Base-by-base conservation (phyloP, 352 stramenopile species). In the Pythium rishiriense region DNA sequence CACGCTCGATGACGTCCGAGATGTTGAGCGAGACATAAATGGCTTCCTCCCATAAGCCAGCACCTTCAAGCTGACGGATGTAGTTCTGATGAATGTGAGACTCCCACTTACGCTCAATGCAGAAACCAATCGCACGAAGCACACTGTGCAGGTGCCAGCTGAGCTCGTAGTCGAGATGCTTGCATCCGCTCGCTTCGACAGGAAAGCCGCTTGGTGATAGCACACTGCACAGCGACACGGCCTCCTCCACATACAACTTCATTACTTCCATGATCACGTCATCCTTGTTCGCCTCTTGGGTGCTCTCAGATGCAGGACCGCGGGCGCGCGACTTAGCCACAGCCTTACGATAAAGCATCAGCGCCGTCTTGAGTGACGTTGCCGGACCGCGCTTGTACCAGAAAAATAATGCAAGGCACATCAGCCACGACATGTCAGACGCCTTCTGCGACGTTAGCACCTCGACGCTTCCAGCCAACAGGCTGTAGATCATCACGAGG, bases 1-100 rank as follows among this genome's bases (percentile, higher is more conserved):
- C 75, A 21, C 88, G 86, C 68, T 93, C 82, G 12, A 33, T 60
- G 17, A 60, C 63, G 33, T 87, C 68, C 9, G 77, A 80, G 55
- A 94, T 88, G 56, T 88, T 94, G 15, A 94, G 73, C 15, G 85
- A 70, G 29, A 96, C 86, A 61, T 93, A 94, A 9, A 93, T 51
- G 22, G 85, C 87, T 21, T 93, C 69, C 45, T 91, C 63, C 80
- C 85, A 92, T 39, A 89, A 47, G 4, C 79, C 75, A 29, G 66
- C 76, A 15, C 81, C 68, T 47, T 94, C 78, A 11, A 96, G 69
- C 68, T 94, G 81, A 12, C 78, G 75, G 43, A 96, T 87, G 29
- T 91, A 96, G 66, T 90, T 89, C 24, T 90, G 82, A 31, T 90
- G 78, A 31, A 94, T 78, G 62, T 93, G 80, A 8, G 85, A 89